Percentiles rank a stretch among this genome's conserved stretches.
Evolutionary conservation across 2,329 filamentous ascomycete species (phyloP).

Genomic region (Cordyceps farinosa): DNA sequence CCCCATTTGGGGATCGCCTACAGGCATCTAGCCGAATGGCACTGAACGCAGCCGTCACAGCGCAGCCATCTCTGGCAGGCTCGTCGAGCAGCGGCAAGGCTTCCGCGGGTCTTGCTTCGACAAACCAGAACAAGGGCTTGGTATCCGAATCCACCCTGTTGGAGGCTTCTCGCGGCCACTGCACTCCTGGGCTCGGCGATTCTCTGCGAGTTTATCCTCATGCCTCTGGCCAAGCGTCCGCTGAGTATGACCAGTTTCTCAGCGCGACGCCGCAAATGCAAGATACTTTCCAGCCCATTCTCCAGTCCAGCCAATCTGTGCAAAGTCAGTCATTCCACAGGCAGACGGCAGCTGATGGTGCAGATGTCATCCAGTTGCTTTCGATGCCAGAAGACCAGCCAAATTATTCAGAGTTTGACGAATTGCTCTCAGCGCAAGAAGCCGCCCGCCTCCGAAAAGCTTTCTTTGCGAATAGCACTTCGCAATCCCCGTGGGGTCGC

Average conservation of each 20-base stretch:
- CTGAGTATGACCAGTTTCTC: conserved; percentile 8
- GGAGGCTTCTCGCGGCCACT: background rate
- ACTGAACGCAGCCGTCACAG: conserved; percentile 24
- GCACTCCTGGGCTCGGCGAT: background rate
- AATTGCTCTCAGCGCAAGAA: conserved; percentile 14
- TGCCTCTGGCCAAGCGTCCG: background rate
- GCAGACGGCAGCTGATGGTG: conserved; percentile 21
- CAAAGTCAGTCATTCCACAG: conserved; percentile 3
- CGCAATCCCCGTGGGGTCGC: conserved; percentile 37
- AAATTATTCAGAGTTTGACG: background rate
- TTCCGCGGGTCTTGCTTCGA: background rate
- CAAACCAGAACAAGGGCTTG: background rate
- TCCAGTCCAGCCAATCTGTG: background rate
- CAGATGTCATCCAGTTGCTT: conserved; percentile 20
- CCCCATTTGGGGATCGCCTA: conserved; percentile 25
- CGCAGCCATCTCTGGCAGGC: conserved; percentile 20
- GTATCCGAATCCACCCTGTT: background rate
- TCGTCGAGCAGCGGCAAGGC: conserved; percentile 21
- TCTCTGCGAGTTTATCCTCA: background rate
- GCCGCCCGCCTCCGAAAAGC: conserved; percentile 8
- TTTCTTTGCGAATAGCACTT: background rate
- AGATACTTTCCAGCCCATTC: background rate
- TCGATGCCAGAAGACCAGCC: conserved; percentile 13
- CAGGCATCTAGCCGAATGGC: conserved; percentile 28
- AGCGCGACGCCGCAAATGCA: background rate